Percentiles rank a stretch among this genome's conserved stretches.
Conservation (phyloP, 495 filamentous ascomycete species). For the Massariosphaeria phaeospora region DNA sequence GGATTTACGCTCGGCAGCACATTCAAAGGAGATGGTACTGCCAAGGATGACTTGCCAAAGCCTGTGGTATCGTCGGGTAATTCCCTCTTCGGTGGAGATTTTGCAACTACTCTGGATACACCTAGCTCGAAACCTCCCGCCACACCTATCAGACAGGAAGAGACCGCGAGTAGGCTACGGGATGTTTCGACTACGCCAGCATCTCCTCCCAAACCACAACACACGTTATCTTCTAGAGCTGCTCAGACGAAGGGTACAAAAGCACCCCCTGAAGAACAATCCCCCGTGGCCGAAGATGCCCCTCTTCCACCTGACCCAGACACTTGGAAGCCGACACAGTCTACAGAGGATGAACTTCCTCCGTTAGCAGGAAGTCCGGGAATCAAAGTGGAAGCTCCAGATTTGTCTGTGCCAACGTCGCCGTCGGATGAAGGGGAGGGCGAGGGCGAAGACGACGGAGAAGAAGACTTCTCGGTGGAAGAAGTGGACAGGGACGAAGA, state of each 20-base stretch:
- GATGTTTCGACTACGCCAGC: conserved; percentile 53
- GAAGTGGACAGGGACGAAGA: conserved; percentile 37
- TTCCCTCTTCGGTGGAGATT: conserved; percentile 54
- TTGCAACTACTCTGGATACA: conserved; percentile 52
- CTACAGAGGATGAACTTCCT: conserved; percentile 44
- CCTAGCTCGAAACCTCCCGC: conserved; percentile 39
- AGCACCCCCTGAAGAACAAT: conserved; percentile 1
- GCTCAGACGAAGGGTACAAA: conserved; percentile 36
- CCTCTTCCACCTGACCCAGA: conserved; percentile 41
- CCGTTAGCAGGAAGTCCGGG: conserved; percentile 61
- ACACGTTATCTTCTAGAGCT: conserved; percentile 39
- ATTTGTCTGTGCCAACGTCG: conserved; percentile 42
- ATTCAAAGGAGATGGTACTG: conserved; percentile 71
- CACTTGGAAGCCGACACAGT: conserved; percentile 32
- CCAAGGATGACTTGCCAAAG: conserved; percentile 56
- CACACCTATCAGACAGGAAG: conserved; percentile 52
- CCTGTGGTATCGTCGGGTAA: conserved; percentile 40
- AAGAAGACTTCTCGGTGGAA: conserved; percentile 29
- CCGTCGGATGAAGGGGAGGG: no score
- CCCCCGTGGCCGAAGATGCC: conserved; percentile 33
- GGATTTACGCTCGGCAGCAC: conserved; percentile 71
- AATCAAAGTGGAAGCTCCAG: conserved; percentile 38
- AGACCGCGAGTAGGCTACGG: conserved; percentile 45
- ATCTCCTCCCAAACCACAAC: conserved; percentile 41
- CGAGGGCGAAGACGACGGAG: conserved; percentile 21